A percentile compares a stretch with the other conserved stretches of the same genome.
These are phyloP conservation scores for Cladosporium phlei DNA, from an alignment of 2,329 filamentous ascomycete genomes.

Conservation along the genomic window DNA sequence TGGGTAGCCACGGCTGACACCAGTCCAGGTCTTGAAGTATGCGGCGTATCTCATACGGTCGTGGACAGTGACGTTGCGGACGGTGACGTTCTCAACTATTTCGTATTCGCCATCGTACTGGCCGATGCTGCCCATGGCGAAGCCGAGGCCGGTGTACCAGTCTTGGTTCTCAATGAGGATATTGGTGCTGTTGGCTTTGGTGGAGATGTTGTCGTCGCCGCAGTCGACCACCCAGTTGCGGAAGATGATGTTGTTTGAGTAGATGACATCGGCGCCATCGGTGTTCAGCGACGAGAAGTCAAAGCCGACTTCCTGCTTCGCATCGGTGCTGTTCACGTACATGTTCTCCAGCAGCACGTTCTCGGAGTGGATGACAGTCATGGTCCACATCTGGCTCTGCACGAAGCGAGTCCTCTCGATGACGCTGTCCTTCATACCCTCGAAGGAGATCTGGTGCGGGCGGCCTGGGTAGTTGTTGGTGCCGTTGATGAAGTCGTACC, in stretches of 20 bases:
- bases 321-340: conserved; percentile 47
- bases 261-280: conserved; percentile 52
- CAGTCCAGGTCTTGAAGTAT: conserved; percentile 55
- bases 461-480: conserved; percentile 34
- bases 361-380: conserved; percentile 49
- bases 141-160: conserved; percentile 48
- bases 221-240: conserved; percentile 48
- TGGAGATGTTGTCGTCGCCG: conserved; percentile 51
- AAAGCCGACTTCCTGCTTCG: conserved; percentile 21
- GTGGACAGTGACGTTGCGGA: conserved; percentile 38
- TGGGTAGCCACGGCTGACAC: conserved; percentile 42
- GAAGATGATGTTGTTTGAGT: conserved; percentile 50
- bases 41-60: conserved; percentile 14
- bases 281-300: conserved; percentile 35
- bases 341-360: conserved; percentile 48
- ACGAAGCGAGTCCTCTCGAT: conserved; percentile 49
- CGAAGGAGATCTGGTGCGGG: conserved; percentile 51
- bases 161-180: conserved; percentile 47
- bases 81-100: conserved; percentile 47
- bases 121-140: conserved; percentile 56
- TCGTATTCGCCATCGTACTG: conserved; percentile 50
- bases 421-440: conserved; percentile 44
- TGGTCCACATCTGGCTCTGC: conserved; percentile 52
- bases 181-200: conserved; percentile 55
- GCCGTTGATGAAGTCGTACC: conserved; percentile 47